Base-by-base conservation (phyloP, 169 alveolate species). In the Eimeria brunetti region DNA sequence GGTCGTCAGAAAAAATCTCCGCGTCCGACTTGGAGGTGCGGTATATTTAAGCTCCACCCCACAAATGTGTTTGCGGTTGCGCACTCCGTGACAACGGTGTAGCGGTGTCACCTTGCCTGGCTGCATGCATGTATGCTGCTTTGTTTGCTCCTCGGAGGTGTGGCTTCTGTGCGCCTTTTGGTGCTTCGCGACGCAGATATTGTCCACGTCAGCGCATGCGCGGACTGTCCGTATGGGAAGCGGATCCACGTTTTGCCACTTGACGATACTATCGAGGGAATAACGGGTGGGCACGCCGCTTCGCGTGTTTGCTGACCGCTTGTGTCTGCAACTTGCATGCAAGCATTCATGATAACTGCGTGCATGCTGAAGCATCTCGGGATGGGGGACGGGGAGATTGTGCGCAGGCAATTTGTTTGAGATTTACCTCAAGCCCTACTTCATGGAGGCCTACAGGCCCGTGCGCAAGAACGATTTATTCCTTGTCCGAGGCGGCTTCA, bases 181-280 rank as follows among this genome's bases (percentile, higher is more conserved):
- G 18, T 67, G 58, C 38, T 8, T 46, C 36, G 67, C n/a, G 60
- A 69, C 88, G 73, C 94, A 96, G 99, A 99, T 96, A 97, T 99
- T 56, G 99, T 99, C 78, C 97, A 99, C 85, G 99, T 99, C 49
- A 98, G 98, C 94, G 99, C 99, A 9, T 98, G 99, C 96, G 99
- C 99, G 58, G 99, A 99, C 95, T 99, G 99, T 69, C 99, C 99
- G 2, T 99, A 99, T 97, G 99, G 99, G 60, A 99, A 99, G 96
- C 98, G 99, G 94, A 98, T 99, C 9, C 99, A 99, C 97, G 99
- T 99, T 88, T 96, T 99, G 49, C 99, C 99, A 11, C 97, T 99
- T 67, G 99, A 99, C 96, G 99, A 99, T 95, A 98, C 99, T 73
- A 98, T 99, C 46, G 99, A 99, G 96, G 99, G 99, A 30, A 98